phyloP scores from a whole-genome alignment of 805 yeast genomes.

The Priceomyces haplophilus region DNA sequence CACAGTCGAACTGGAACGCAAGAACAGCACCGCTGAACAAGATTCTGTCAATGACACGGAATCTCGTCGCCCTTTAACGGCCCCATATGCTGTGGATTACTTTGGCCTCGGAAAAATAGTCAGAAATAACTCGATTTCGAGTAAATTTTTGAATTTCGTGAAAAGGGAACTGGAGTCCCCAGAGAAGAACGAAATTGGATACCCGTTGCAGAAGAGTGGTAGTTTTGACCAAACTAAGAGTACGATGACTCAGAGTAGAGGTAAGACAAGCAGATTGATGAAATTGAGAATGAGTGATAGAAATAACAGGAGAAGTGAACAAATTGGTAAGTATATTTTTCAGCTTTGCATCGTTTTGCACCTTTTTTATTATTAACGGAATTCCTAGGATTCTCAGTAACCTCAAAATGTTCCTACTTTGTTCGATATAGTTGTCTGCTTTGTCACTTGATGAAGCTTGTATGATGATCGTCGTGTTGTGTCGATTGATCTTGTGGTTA shows the following conservation, averaged over 20 bases:
- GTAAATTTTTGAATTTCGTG: slow-evolving; percentile 19
- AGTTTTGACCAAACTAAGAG: slow-evolving; percentile 36
- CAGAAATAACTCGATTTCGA: slow-evolving; percentile 18
- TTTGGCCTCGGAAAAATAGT: neutral
- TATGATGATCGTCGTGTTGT: too few relatives aligned
- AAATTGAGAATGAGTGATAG: slow-evolving; percentile 11
- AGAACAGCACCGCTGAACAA: neutral
- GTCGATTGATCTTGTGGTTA: too few relatives aligned
- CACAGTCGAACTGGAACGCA: too few relatives aligned
- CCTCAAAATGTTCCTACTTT: neutral
- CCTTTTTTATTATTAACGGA: too few relatives aligned
- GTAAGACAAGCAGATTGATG: slow-evolving; percentile 16
- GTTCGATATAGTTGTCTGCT: neutral
- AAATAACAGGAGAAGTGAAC: slow-evolving; percentile 24
- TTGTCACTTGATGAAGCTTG: too few relatives aligned
- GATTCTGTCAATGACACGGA: neutral
- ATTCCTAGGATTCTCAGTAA: too few relatives aligned
- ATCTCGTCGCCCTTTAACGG: neutral
- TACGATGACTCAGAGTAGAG: slow-evolving; percentile 28
- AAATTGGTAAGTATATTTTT: slow-evolving; percentile 32
- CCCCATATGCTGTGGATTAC: neutral
- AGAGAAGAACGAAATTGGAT: slow-evolving; percentile 1
- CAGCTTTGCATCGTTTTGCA: slow-evolving; percentile 1
- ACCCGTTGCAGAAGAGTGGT: slow-evolving; percentile 2
- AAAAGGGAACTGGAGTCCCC: slow-evolving; percentile 9